A percentile compares a stretch with the other conserved stretches of the same genome.
phyloP scores from a whole-genome alignment of 345 rosid species.

The Hevea brasiliensis region DNA sequence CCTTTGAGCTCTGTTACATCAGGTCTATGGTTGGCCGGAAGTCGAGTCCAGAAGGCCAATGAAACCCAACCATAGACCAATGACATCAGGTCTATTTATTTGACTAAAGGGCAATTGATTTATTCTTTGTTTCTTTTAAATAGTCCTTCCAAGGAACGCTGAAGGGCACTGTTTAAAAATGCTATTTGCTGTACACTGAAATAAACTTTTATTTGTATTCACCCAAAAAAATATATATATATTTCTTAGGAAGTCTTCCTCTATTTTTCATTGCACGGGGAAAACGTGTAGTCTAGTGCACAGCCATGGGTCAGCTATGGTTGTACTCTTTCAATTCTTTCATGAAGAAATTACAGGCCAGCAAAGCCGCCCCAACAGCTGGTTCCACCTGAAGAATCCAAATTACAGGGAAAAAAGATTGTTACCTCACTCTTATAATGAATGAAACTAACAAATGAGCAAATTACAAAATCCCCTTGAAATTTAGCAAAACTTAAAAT shows the following conservation, averaged over 20 bases:
- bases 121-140: too few species aligned
- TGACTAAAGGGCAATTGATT: too few species aligned
- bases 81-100: too few species aligned
- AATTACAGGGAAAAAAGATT: not conserved
- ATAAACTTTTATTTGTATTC: not conserved
- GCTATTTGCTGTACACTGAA: not conserved
- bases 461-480: not conserved
- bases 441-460: not conserved
- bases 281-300: not conserved
- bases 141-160: too few species aligned
- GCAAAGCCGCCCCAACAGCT: slow-evolving; percentile 67
- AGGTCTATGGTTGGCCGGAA: too few species aligned
- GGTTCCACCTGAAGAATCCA: slow-evolving; percentile 58
- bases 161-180: too few species aligned
- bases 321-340: slow-evolving; percentile 11
- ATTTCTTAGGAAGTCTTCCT: not conserved
- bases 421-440: not conserved
- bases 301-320: slow-evolving; percentile 7
- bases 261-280: too few species aligned
- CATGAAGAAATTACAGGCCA: slow-evolving; percentile 53
- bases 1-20: too few species aligned
- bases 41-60: too few species aligned
- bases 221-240: too few species aligned
- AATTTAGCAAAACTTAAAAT: not conserved
- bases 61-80: too few species aligned